A percentile compares a stretch with the other conserved stretches of the same genome.
These are phyloP conservation scores for Phytophthora citricola DNA, from an alignment of 352 stramenopile species.

Conservation along the genomic window DNA sequence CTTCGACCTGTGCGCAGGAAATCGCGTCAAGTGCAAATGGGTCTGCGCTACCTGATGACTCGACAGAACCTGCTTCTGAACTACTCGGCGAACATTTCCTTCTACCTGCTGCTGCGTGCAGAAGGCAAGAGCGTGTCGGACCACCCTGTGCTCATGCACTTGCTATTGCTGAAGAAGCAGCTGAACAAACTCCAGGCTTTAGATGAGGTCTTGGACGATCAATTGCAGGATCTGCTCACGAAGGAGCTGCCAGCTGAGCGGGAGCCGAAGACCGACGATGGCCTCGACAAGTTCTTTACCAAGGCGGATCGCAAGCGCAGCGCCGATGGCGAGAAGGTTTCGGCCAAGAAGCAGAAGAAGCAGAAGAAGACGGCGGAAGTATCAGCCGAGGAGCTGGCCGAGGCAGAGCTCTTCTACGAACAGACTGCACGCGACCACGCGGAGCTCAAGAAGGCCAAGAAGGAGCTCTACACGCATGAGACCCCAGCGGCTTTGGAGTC, in stretches of 20 bases:
- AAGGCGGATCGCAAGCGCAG: slow-evolving; percentile 46
- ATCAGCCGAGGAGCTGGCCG: slow-evolving; percentile 52
- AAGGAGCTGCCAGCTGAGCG: slow-evolving; percentile 65
- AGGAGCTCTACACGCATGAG: slow-evolving; percentile 82
- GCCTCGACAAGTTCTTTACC: slow-evolving; percentile 76
- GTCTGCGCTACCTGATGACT: slow-evolving; percentile 79
- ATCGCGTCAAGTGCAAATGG: slow-evolving; percentile 63
- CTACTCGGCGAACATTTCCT: slow-evolving; percentile 88
- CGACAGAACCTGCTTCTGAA: slow-evolving; percentile 86
- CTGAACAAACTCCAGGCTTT: slow-evolving; percentile 66
- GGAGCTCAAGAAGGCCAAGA: slow-evolving; percentile 68
- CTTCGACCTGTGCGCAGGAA: slow-evolving; percentile 70
- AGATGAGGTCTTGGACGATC: slow-evolving; percentile 59
- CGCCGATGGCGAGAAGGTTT: slow-evolving; percentile 9
- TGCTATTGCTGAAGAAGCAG: slow-evolving; percentile 81
- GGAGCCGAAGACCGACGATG: slow-evolving; percentile 51
- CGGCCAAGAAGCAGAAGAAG: slow-evolving; percentile 51
- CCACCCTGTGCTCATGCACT: slow-evolving; percentile 80
- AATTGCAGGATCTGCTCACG: slow-evolving; percentile 74
- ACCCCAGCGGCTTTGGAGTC: slow-evolving; percentile 48
- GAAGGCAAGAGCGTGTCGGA: slow-evolving; percentile 84
- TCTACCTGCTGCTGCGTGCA: slow-evolving; percentile 82
- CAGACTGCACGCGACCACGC: slow-evolving; percentile 57
- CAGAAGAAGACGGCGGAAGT: slow-evolving; percentile 51
- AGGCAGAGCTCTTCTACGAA: slow-evolving; percentile 84